phyloP scores from a whole-genome alignment of 2,329 filamentous ascomycete genomes.

The Calonectria pseudoreteaudii region DNA sequence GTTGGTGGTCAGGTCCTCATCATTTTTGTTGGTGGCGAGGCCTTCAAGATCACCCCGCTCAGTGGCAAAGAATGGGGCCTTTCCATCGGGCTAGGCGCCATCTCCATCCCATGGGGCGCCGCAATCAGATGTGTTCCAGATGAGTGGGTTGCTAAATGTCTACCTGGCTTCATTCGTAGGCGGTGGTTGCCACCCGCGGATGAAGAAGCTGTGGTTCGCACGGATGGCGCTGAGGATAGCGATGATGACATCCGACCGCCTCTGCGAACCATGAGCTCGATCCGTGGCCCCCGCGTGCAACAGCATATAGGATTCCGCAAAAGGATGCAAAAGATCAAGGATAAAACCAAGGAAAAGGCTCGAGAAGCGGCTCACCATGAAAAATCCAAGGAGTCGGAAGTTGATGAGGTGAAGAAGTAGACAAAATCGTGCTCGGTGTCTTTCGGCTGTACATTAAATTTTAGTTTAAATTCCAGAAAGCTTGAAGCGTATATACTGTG shows the following conservation, averaged over 20 bases:
- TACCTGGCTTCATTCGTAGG: slow-evolving; percentile 45
- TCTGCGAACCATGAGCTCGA: slow-evolving; percentile 45
- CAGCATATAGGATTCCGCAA: slow-evolving; percentile 46
- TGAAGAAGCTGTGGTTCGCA: slow-evolving; percentile 27
- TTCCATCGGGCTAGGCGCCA: slow-evolving; percentile 79
- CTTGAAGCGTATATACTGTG: not conserved
- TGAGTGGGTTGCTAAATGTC: slow-evolving; percentile 50
- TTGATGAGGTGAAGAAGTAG: slow-evolving; percentile 26
- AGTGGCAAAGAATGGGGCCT: slow-evolving; percentile 84
- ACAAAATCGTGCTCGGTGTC: not conserved
- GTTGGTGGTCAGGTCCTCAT: slow-evolving; percentile 87
- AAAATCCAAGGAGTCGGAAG: slow-evolving; percentile 14
- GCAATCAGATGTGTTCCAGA: slow-evolving; percentile 82
- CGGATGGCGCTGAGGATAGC: slow-evolving; percentile 32
- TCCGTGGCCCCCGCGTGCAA: slow-evolving; percentile 45
- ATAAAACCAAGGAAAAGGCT: slow-evolving; percentile 38
- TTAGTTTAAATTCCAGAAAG: not conserved
- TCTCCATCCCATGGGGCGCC: slow-evolving; percentile 82
- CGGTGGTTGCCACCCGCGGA: slow-evolving; percentile 40
- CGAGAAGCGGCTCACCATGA: slow-evolving; percentile 8
- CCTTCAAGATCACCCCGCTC: slow-evolving; percentile 75
- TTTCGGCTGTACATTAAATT: not conserved
- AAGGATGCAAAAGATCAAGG: slow-evolving; percentile 44
- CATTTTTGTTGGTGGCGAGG: slow-evolving; percentile 81
- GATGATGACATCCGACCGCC: slow-evolving; percentile 40